These are phyloP conservation scores for Eucalyptus pauciflora DNA, from an alignment of 345 rosid genomes.

Conservation along the genomic window DNA sequence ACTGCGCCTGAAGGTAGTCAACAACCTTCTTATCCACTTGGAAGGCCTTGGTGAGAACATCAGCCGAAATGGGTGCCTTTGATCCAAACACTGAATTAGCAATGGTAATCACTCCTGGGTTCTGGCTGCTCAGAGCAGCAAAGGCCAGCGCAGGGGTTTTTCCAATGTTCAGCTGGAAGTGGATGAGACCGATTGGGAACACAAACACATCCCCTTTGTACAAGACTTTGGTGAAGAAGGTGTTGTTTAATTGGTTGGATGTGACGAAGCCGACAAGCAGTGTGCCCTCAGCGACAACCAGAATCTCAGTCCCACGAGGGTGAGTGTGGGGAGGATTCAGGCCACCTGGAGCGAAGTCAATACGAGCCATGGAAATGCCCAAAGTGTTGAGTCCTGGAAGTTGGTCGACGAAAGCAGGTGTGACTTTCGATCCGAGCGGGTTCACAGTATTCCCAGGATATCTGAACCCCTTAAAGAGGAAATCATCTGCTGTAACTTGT, in stretches of 20 bases:
- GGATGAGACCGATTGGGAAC: constrained; percentile 23
- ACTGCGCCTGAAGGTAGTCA: too few species aligned
- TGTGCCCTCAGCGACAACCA: constrained; percentile 14
- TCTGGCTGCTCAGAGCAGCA: constrained; percentile 9
- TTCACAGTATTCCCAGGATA: background rate
- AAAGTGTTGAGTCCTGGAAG: constrained; percentile 13
- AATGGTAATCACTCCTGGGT: constrained; percentile 8
- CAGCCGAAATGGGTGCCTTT: too few species aligned
- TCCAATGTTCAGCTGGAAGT: constrained; percentile 18
- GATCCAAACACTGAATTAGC: too few species aligned
- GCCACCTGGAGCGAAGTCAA: constrained; percentile 9
- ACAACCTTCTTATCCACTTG: too few species aligned
- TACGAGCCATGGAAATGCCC: constrained; percentile 6
- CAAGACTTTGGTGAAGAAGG: constrained; percentile 1
- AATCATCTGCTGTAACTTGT: constrained; percentile 5
- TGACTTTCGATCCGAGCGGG: constrained; percentile 6
- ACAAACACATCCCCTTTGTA: constrained; percentile 14
- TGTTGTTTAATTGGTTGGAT: constrained; percentile 3
- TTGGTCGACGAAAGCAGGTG: background rate
- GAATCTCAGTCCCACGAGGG: constrained; percentile 24
- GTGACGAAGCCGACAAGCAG: constrained; percentile 21
- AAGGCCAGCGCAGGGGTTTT: constrained; percentile 17
- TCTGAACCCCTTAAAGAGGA: background rate
- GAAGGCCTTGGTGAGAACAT: too few species aligned
- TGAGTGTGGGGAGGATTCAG: constrained; percentile 35